Conservation (phyloP, 2,329 filamentous ascomycete genomes). For the Talaromyces sp. region DNA sequence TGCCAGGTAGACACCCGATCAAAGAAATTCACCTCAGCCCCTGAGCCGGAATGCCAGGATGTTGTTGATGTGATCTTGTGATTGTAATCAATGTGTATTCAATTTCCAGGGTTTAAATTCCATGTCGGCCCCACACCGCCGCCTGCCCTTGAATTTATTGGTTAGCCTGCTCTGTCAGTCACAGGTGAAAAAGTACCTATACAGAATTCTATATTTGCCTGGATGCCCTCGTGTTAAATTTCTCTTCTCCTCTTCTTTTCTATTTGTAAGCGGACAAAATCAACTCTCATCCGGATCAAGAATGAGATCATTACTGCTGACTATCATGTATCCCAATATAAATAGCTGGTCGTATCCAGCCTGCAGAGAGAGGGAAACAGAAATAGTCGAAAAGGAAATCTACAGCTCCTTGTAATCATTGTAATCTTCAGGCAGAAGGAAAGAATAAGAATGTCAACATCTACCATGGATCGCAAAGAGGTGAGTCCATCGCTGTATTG, state of each 20-base stretch:
- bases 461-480: neutral
- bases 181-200: no score
- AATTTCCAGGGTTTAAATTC: neutral
- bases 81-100: neutral
- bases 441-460: neutral
- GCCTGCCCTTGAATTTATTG: neutral
- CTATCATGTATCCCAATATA: constrained; percentile 1
- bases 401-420: neutral
- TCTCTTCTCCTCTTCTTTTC: neutral
- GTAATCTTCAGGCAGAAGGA: neutral
- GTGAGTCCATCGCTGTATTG: constrained; percentile 3
- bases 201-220: neutral
- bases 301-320: neutral
- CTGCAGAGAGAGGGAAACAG: neutral
- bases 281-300: neutral
- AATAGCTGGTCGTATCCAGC: neutral
- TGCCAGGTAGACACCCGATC: no score
- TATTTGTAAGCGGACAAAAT: constrained; percentile 15
- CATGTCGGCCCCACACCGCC: neutral
- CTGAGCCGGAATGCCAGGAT: neutral
- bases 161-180: neutral
- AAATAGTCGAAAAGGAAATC: constrained; percentile 1
- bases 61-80: neutral
- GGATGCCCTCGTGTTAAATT: neutral
- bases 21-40: neutral